A percentile compares a stretch with the other conserved stretches of the same genome.
Evolutionary conservation across 495 filamentous ascomycete genomes (phyloP).

Genomic region (Trichocladium antarcticum): DNA sequence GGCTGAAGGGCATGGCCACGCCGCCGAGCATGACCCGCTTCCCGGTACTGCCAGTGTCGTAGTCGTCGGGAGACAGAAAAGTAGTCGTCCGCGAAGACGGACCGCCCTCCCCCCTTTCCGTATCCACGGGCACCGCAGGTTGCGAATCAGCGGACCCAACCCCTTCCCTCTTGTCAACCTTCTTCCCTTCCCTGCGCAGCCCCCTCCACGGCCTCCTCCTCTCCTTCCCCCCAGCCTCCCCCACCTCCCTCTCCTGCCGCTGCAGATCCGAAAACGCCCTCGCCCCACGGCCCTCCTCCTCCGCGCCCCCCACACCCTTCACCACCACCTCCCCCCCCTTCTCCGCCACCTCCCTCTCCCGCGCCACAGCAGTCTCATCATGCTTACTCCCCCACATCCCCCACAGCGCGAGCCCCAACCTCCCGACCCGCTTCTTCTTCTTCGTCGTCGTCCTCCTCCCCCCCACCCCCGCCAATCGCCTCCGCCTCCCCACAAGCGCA

Average conservation of each 20-base stretch:
- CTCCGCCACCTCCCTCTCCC: conserved; percentile 33
- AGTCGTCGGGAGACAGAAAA: conserved; percentile 16
- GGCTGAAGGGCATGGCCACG: conserved; percentile 42
- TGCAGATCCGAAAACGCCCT: conserved; percentile 28
- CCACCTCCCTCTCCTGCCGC: conserved; percentile 18
- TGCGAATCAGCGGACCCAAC: conserved; percentile 7
- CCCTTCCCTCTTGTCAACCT: conserved; percentile 16
- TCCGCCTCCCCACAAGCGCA: conserved; percentile 61
- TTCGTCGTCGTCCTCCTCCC: conserved; percentile 22
- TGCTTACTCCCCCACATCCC: conserved; percentile 77
- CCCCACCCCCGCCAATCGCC: conserved; percentile 31
- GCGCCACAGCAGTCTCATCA: conserved; percentile 57
- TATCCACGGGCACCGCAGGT: conserved; percentile 1
- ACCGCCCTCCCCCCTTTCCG: neutral
- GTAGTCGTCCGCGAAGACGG: conserved; percentile 1
- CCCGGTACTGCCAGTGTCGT: conserved; percentile 30
- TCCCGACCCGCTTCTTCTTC: conserved; percentile 45
- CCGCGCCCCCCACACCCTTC: conserved; percentile 17
- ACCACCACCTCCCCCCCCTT: conserved; percentile 8
- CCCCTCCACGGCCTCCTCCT: conserved; percentile 24
- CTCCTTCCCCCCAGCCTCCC: neutral
- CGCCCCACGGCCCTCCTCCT: conserved; percentile 30
- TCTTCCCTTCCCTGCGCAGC: conserved; percentile 34
- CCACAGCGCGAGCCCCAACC: conserved; percentile 74
- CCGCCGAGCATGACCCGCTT: conserved; percentile 40